These are phyloP conservation scores for Golubevia sp. DNA, from an alignment of 1,284 basidiomycete genomes.

Conservation along the genomic window DNA sequence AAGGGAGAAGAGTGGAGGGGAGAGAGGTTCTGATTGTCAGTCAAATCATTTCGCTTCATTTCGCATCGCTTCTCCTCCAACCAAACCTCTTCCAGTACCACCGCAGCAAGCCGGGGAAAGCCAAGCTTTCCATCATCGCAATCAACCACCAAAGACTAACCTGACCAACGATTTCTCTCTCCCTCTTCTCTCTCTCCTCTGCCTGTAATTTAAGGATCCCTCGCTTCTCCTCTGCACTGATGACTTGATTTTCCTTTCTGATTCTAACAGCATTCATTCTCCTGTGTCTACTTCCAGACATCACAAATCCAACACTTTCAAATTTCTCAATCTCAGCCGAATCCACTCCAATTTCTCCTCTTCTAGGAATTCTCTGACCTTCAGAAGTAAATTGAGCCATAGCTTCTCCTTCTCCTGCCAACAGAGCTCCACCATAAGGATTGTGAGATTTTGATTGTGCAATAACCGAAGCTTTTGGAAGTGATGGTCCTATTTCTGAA, in stretches of 20 bases:
- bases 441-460: conserved; percentile 20
- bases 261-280: conserved; percentile 91
- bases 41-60: no score
- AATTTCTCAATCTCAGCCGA: conserved; percentile 82
- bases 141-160: conserved; percentile 7
- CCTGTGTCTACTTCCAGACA: conserved; percentile 87
- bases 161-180: conserved; percentile 66
- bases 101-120: no score
- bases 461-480: conserved; percentile 6
- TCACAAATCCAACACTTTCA: conserved; percentile 93
- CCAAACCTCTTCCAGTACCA: no score
- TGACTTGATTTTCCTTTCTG: conserved; percentile 98
- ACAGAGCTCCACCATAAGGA: conserved; percentile 76
- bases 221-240: conserved; percentile 86
- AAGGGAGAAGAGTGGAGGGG: no score
- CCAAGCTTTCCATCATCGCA: no score
- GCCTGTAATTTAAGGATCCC: conserved; percentile 88
- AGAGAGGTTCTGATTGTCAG: no score
- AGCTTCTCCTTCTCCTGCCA: conserved; percentile 91
- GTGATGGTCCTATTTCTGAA: conserved; percentile 12
- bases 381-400: conserved; percentile 94
- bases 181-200: conserved; percentile 88
- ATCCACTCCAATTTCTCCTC: conserved; percentile 94
- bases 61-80: no score
- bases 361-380: conserved; percentile 89